Evolutionary conservation across 257 asterid species (phyloP).

Genomic region (Capsicum baccatum): DNA sequence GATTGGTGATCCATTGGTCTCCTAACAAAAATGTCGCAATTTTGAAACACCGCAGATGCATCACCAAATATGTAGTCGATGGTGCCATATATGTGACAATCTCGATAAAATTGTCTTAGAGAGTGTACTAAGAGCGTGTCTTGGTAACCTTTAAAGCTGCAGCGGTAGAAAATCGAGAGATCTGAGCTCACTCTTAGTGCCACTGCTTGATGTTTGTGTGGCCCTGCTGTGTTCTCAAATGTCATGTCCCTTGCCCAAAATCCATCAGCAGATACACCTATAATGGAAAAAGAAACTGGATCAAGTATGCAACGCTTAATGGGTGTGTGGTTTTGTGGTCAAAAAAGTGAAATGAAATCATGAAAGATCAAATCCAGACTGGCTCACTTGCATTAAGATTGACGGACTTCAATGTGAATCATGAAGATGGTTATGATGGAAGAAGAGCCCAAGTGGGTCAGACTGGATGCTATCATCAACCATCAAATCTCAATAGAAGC

Average conservation of each 20-base stretch:
- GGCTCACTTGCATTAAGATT: too few relatives aligned
- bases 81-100: constrained; percentile 69
- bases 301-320: neutral
- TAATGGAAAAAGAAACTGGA: neutral
- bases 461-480: too few relatives aligned
- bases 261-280: constrained; percentile 66
- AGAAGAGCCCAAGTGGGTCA: too few relatives aligned
- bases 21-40: constrained; percentile 59
- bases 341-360: neutral
- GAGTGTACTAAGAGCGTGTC: constrained; percentile 70
- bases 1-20: constrained; percentile 61
- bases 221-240: constrained; percentile 74
- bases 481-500: neutral
- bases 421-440: too few relatives aligned
- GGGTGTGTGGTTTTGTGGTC: neutral
- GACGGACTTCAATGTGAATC: too few relatives aligned
- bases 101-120: constrained; percentile 68
- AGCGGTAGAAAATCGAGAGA: constrained; percentile 56
- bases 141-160: constrained; percentile 77
- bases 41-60: constrained; percentile 61
- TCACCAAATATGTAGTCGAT: constrained; percentile 75
- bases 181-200: constrained; percentile 64
- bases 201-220: constrained; percentile 68
- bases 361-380: too few relatives aligned
- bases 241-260: constrained; percentile 87